Base-by-base conservation (phyloP, 768 basidiomycete genomes). In the Artomyces pyxidatus region DNA sequence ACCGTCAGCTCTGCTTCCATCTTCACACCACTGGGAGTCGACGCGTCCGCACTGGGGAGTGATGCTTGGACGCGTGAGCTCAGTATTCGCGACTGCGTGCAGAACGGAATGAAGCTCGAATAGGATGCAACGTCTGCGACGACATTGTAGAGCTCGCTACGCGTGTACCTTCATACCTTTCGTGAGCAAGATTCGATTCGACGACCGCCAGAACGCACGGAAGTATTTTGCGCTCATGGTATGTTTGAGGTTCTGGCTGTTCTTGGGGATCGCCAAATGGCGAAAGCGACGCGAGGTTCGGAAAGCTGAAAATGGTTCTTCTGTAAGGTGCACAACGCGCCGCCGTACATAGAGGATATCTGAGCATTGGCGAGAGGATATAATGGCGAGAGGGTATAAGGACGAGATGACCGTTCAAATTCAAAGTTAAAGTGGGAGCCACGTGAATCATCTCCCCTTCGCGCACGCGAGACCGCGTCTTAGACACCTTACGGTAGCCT, bases 81-180 rank as follows among this genome's bases (percentile, higher is more conserved):
- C 12, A 94, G 69, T 48, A 94, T 74, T 21, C 77, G 77, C 4
- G 91, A 86, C 19, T 71, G 69, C 11, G 77, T 80, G 69, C 94
- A 96, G 65, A 88, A 95, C 6, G 96, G 95, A 45, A 99, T 71
- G 63, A 97, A 99, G 50, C 69, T 71, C 9, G 81, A 76, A 64
- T 98, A 99, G 2, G 88, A 87, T 14, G 73, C 79, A 23, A 97
- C 85, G 65, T 98, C 84, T 12, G 92, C 78, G 47, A 99, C 90
- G 51, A 98, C 66, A 7, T 79, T 69, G 67, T 94, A 98, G 3
- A 98, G 73, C 64, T 96, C 80, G 44, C 72, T 71, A 53, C 76
- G 82, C 16, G 71, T 75, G 61, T 94, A 97, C 37, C 94, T 96
- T 28, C 23, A 37, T 50, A 53, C 47, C 6, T 25, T 32, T 37